Evolutionary conservation across 2,329 filamentous ascomycete genomes (phyloP).

Genomic region (Piedraia hortae): DNA sequence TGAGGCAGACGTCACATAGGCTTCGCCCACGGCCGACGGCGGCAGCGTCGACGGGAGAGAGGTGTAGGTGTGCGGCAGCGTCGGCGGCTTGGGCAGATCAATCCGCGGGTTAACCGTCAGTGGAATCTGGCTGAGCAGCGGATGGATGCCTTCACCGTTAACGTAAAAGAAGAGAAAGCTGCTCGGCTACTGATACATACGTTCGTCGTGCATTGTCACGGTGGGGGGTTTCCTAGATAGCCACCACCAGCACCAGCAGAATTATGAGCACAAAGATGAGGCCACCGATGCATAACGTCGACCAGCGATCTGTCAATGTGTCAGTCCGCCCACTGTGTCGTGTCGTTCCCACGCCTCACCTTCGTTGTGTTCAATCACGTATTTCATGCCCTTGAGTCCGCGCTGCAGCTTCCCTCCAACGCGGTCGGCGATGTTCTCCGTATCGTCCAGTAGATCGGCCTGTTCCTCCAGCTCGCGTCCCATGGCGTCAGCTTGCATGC

Average conservation of each 20-base stretch:
- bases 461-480: conserved; percentile 90
- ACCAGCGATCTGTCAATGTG: conserved; percentile 28
- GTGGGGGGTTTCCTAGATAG: background rate
- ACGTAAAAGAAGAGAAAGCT: background rate
- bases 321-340: conserved; percentile 3
- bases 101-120: conserved; percentile 87
- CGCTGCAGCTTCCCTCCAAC: conserved; percentile 65
- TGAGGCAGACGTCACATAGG: conserved; percentile 51
- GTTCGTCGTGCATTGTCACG: conserved; percentile 10
- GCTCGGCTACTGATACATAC: conserved; percentile 3
- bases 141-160: conserved; percentile 32
- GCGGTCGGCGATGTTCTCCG: conserved; percentile 61
- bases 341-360: conserved; percentile 26
- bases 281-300: conserved; percentile 71
- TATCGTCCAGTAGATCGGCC: conserved; percentile 58
- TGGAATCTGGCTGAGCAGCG: conserved; percentile 71
- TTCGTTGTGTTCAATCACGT: conserved; percentile 73
- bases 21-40: conserved; percentile 32
- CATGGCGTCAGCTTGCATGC: conserved; percentile 84
- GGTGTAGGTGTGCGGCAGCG: conserved; percentile 87
- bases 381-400: conserved; percentile 62
- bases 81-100: conserved; percentile 64
- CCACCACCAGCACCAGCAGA: conserved; percentile 49
- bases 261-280: conserved; percentile 75
- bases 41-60: conserved; percentile 67